Evolutionary conservation across 495 filamentous ascomycete genomes (phyloP).

Genomic region (Lasiosphaeris hirsuta): DNA sequence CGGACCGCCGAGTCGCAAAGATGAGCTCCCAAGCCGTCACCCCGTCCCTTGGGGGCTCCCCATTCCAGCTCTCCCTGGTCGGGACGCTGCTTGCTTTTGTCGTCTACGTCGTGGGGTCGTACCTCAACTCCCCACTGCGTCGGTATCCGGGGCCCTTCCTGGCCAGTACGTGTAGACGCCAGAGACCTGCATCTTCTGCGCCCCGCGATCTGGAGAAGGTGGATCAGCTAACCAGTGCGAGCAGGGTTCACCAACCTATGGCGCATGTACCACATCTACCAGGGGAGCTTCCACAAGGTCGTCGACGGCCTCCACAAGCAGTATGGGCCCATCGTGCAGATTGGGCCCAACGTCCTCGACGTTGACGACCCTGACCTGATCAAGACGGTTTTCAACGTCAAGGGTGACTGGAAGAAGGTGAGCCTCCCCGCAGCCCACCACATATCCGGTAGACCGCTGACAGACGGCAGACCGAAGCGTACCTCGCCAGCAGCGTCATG

Average conservation of each 20-base stretch:
- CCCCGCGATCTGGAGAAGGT: no score
- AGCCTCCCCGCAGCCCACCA: no score
- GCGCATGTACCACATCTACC: conserved; percentile 17
- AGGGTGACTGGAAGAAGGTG: conserved; percentile 24
- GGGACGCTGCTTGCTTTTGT: neutral
- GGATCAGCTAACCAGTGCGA: neutral
- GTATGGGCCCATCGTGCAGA: conserved; percentile 38
- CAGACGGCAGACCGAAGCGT: conserved; percentile 36
- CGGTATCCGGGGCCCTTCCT: conserved; percentile 38
- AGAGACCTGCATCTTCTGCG: neutral
- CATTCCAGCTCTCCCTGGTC: neutral
- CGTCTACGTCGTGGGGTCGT: neutral
- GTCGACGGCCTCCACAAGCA: conserved; percentile 29
- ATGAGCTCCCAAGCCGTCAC: neutral
- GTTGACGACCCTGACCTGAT: conserved; percentile 28
- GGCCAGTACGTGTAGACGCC: conserved; percentile 24
- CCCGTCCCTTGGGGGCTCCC: neutral
- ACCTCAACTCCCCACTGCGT: conserved; percentile 16
- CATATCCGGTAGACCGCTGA: no score
- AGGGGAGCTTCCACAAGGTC: conserved; percentile 15
- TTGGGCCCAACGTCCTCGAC: conserved; percentile 37
- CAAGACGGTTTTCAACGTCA: conserved; percentile 21
- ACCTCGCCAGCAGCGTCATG: conserved; percentile 30
- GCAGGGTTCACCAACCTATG: conserved; percentile 23
- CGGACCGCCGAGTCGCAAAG: neutral